Base-by-base conservation (phyloP, 1,139 yeast genomes). In the Pichiaceae sp. region DNA sequence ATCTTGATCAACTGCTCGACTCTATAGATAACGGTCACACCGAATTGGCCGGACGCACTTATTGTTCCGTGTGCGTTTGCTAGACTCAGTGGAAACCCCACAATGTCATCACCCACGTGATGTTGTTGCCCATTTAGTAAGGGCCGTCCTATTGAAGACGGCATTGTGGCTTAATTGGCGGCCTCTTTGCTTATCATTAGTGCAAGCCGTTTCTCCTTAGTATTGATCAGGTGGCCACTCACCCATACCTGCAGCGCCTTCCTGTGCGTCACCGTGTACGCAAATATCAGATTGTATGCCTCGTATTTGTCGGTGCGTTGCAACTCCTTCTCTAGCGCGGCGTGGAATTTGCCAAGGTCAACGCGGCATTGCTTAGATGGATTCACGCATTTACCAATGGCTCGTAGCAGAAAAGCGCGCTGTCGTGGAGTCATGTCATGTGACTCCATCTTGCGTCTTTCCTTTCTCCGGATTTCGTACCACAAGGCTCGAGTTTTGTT, bases 251-350 rank as follows among this genome's bases (percentile, higher is more conserved):
- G 48, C 2, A 56, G 26, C 3, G 56, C 39, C 31, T 47, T 42
- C 1, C 42, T 41, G 4, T 56, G 49, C 2, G 55, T 49, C 9
- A 53, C 47, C 1, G 54, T 49, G 34, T 47, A 46, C 0, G 75
- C 77, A 54, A 75, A 74, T 2, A 75, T 62, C 35, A 76, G 46
- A 20, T 60, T 54, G 0, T 69, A 52, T 0, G 75, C 79, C 18
- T 62, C 56, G 3, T 57, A 53, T 39, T 57, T 63, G 8, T 55
- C 50, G 41, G 70, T 29, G 1, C 35, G 27, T 1, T 34, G 12
- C 3, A 68, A 37, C 25, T 50, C 49, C 1, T 42, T 33, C 5
- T 45, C 37, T 4, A 70, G 49, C 8, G 45, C 45, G 0, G 39
- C 33, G 3, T 42, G 42, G 20, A 56, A 42, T 29, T 36, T 41